Evolutionary conservation across 2,329 filamentous ascomycete genomes (phyloP).

Genomic region (Sarocladium strictum): DNA sequence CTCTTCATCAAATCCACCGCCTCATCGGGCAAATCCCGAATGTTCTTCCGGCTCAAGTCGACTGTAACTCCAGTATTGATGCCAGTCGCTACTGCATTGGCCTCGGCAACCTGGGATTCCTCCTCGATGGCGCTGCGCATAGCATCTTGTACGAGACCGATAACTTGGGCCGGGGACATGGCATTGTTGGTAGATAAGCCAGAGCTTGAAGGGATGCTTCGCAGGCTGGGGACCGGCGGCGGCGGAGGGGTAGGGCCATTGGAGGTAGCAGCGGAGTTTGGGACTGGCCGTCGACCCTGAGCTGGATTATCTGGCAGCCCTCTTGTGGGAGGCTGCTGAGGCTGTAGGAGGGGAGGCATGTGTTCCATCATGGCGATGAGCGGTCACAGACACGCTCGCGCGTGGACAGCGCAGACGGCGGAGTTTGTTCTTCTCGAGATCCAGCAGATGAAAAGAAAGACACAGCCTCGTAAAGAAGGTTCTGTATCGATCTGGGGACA

Average conservation of each 20-base stretch:
- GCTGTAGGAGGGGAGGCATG: not conserved
- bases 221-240: constrained; percentile 40
- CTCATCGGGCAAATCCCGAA: constrained; percentile 65
- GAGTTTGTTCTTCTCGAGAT: not conserved
- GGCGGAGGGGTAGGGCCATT: constrained; percentile 33
- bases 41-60: constrained; percentile 70
- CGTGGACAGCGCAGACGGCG: constrained; percentile 1
- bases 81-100: constrained; percentile 51
- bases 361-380: constrained; percentile 6
- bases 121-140: constrained; percentile 63
- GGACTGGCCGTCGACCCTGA: constrained; percentile 31
- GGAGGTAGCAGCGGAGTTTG: constrained; percentile 31
- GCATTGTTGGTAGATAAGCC: constrained; percentile 44
- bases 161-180: constrained; percentile 57
- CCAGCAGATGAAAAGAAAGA: not conserved
- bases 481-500: not conserved
- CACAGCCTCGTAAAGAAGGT: not conserved
- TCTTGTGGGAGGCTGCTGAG: constrained; percentile 19
- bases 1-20: constrained; percentile 70
- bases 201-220: constrained; percentile 40
- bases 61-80: constrained; percentile 69
- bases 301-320: constrained; percentile 35
- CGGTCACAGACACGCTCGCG: constrained; percentile 8
- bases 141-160: constrained; percentile 58
- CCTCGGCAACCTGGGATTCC: constrained; percentile 58